These are phyloP conservation scores for Aureobasidium melanogenum DNA, from an alignment of 2,329 filamentous ascomycete genomes.

Conservation along the genomic window DNA sequence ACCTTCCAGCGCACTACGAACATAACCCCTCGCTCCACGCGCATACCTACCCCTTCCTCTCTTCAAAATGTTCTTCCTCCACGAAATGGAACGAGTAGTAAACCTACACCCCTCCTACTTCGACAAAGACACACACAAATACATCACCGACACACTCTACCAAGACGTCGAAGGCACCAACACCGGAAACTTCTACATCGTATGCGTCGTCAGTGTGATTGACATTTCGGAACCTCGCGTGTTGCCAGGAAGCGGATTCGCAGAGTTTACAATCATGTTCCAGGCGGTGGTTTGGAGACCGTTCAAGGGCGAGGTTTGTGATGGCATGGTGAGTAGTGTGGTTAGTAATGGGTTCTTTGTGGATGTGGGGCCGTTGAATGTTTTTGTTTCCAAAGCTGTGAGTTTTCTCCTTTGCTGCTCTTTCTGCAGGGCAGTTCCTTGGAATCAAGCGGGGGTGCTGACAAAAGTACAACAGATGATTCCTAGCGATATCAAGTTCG, in stretches of 20 bases:
- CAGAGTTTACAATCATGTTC: slow-evolving; percentile 91
- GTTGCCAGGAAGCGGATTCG: slow-evolving; percentile 80
- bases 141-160: slow-evolving; percentile 81
- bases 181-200: slow-evolving; percentile 93
- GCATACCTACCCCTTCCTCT: not conserved
- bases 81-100: slow-evolving; percentile 90
- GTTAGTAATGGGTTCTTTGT: slow-evolving; percentile 89
- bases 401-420: no score
- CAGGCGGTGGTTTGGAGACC: slow-evolving; percentile 95
- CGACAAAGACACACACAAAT: slow-evolving; percentile 82
- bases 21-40: not conserved
- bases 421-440: no score
- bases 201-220: slow-evolving; percentile 94
- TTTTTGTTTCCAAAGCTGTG: slow-evolving; percentile 79
- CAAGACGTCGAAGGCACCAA: slow-evolving; percentile 93
- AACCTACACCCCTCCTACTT: slow-evolving; percentile 97
- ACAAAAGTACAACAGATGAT: slow-evolving; percentile 55
- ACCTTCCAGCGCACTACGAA: not conserved
- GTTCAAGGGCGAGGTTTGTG: slow-evolving; percentile 96
- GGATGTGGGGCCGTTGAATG: slow-evolving; percentile 65
- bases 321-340: slow-evolving; percentile 85
- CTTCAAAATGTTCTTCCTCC: slow-evolving; percentile 83
- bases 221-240: slow-evolving; percentile 83
- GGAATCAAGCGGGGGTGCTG: not conserved
- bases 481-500: slow-evolving; percentile 84